Conservation (phyloP, 805 yeast species). For the Candida dendrica region DNA sequence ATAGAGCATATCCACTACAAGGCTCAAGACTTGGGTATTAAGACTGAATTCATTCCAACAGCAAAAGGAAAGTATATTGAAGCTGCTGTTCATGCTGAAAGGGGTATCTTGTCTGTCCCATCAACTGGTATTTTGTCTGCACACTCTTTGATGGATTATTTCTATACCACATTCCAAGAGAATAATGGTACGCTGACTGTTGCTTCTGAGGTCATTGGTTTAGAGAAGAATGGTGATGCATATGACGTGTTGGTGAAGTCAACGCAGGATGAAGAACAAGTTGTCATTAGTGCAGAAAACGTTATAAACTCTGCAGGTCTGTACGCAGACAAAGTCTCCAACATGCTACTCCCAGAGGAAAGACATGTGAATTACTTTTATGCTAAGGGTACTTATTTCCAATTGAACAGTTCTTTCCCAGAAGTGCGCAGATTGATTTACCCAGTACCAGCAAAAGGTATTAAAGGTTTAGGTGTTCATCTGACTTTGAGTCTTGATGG, state of each 20-base stretch:
- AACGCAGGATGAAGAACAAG: conserved; percentile 24
- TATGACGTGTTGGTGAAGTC: conserved; percentile 26
- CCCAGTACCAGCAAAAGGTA: conserved; percentile 70
- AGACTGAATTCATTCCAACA: conserved; percentile 48
- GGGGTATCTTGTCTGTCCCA: conserved; percentile 65
- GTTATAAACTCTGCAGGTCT: conserved; percentile 79
- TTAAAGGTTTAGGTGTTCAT: conserved; percentile 82
- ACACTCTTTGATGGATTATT: conserved; percentile 63
- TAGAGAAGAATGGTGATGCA: conserved; percentile 19
- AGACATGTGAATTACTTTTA: conserved; percentile 53
- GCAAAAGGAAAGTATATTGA: conserved; percentile 40
- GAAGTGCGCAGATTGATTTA: conserved; percentile 54
- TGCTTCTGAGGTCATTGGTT: conserved; percentile 47
- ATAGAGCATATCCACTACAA: conserved; percentile 45
- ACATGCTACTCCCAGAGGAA: conserved; percentile 57
- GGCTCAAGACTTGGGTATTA: conserved; percentile 46
- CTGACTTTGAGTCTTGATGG: conserved; percentile 79
- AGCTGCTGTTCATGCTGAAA: conserved; percentile 59
- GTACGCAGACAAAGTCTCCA: conserved; percentile 64
- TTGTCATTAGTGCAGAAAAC: conserved; percentile 41
- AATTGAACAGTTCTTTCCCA: conserved; percentile 42
- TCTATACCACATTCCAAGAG: conserved; percentile 45
- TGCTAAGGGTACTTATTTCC: conserved; percentile 82
- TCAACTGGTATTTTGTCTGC: conserved; percentile 82
- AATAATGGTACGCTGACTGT: conserved; percentile 59